Evolutionary conservation across 1,284 basidiomycete genomes (phyloP), one percentile per base, ranked within the genome.

Genomic region (Irpex sp.): DNA sequence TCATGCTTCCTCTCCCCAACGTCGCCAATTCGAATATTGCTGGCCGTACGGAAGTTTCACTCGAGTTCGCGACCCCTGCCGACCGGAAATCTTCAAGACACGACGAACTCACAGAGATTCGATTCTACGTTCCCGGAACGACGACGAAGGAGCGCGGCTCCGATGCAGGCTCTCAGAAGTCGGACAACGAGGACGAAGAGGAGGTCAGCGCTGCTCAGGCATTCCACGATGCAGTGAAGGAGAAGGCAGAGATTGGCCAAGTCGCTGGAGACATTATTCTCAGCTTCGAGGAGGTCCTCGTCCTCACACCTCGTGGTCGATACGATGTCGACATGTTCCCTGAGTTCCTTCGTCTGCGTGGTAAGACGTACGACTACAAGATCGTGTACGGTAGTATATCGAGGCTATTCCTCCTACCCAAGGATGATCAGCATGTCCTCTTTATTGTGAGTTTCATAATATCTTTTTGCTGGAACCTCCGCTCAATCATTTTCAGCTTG

Each of bases 331-430:
- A 99, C 78, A 96, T 99, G 89, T 98, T 95, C 82, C 88, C 89
- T 49, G 92, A 94, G 56, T 98, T 97, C 78, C 77, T 99, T 70
- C 90, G 97, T 50, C 79, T 99, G 36, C 90, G 96, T 49, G 97
- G 97, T 65, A 98, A 98, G 80, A 98, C 95, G 2, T 99, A 99
- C 78, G 97, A 99, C 78, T 99, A 99, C 84, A 97, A 98, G 78
- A 94, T 99, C 63, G 84, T 94, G 33, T 98, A 97, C 77, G 85
- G 85, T 50, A 94, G 92, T 66, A 95, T 99, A 69, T 90, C 93
- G 54, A 86, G 88, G 66, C 80, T 99, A 21, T 99, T 99, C 83
- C 83, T 99, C 19, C 81, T 99, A 3, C 97, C 97, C 36, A 97
- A 97, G 74, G 97, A 99, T 75, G 97, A 99, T 68, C 87, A 95